Conservation (phyloP, 2,329 filamentous ascomycete genomes). For the Aaosphaeria pasadenensis region DNA sequence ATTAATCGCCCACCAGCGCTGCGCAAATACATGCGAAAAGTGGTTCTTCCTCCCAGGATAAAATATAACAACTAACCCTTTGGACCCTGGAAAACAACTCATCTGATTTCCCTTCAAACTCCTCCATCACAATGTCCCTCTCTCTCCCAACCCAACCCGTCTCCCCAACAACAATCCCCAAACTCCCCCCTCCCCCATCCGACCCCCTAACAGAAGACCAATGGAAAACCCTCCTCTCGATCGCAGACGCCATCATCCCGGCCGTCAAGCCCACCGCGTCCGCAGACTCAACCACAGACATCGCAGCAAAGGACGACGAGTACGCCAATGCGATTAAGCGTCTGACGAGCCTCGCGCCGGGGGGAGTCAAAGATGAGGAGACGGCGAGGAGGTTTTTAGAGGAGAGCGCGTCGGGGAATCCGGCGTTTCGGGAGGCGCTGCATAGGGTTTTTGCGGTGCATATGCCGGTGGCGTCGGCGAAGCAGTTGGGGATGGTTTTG, state of each 20-base stretch:
- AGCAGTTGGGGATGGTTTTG: slow-evolving; percentile 51
- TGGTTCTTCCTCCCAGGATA: too few relatives aligned
- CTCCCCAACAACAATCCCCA: slow-evolving; percentile 38
- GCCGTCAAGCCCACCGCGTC: slow-evolving; percentile 48
- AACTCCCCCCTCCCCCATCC: slow-evolving; percentile 46
- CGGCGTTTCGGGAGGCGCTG: slow-evolving; percentile 52
- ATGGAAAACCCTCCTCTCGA: slow-evolving; percentile 58
- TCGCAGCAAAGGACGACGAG: slow-evolving; percentile 50
- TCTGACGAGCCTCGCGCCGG: slow-evolving; percentile 24
- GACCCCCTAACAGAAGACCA: slow-evolving; percentile 53
- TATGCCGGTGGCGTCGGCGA: slow-evolving; percentile 48
- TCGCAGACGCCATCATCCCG: slow-evolving; percentile 59
- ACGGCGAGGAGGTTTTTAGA: slow-evolving; percentile 53
- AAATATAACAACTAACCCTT: too few relatives aligned
- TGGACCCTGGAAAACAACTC: not conserved
- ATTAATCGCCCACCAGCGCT: too few relatives aligned
- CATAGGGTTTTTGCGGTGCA: slow-evolving; percentile 48
- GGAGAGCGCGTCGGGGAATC: slow-evolving; percentile 51
- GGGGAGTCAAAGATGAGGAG: slow-evolving; percentile 33
- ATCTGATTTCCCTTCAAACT: not conserved
- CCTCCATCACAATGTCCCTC: slow-evolving; percentile 11
- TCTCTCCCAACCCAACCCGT: slow-evolving; percentile 23
- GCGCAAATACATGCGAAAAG: too few relatives aligned
- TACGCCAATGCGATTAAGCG: slow-evolving; percentile 47
- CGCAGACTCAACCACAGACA: slow-evolving; percentile 37